Evolutionary conservation across 257 asterid genomes (phyloP).

Genomic region (Capsicum pubescens): DNA sequence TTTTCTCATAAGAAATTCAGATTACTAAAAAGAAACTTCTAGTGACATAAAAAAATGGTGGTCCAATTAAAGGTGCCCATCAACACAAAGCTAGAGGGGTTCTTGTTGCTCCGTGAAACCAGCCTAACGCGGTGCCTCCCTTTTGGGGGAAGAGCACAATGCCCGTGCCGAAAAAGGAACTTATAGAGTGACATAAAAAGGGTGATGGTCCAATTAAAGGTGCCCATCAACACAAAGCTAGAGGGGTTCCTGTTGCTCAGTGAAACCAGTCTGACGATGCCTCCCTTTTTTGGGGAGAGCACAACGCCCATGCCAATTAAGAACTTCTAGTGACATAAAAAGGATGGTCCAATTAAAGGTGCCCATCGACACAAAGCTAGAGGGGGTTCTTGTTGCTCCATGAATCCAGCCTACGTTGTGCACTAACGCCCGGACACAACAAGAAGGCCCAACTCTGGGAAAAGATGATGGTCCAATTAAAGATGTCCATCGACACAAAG

Average conservation of each 20-base stretch:
- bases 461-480: no score
- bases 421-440: no score
- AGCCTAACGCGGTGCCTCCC: conserved; percentile 35
- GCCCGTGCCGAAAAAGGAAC: background rate
- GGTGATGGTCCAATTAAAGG: conserved; percentile 9
- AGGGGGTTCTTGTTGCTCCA: conserved; percentile 32
- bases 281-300: background rate
- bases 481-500: no score
- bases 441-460: no score
- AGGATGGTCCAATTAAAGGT: conserved; percentile 12
- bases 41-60: background rate
- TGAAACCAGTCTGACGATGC: conserved; percentile 36
- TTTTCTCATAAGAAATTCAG: no score
- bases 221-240: conserved; percentile 25
- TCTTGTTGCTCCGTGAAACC: conserved; percentile 36
- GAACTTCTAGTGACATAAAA: background rate
- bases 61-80: conserved; percentile 24
- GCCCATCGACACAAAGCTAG: conserved; percentile 23
- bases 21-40: background rate
- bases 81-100: conserved; percentile 24
- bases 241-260: conserved; percentile 32
- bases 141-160: background rate
- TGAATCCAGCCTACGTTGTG: background rate
- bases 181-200: background rate
- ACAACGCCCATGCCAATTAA: background rate